Conservation (phyloP, 2,329 filamentous ascomycete genomes). For the Colletotrichum limetticola region DNA sequence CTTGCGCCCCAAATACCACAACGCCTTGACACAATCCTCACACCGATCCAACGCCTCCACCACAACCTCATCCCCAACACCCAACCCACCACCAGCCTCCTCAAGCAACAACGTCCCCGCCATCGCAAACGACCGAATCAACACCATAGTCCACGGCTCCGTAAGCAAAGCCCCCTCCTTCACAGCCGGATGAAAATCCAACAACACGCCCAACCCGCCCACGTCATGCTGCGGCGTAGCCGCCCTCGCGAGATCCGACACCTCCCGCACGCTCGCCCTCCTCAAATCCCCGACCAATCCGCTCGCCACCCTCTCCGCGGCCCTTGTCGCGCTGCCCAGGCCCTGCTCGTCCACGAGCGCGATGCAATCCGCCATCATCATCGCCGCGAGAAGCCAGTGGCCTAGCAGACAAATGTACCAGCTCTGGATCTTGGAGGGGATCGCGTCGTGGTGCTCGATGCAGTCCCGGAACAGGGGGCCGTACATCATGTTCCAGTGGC, state of each 20-base stretch:
- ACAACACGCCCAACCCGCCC: slow-evolving; percentile 32
- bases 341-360: slow-evolving; percentile 57
- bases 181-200: slow-evolving; percentile 63
- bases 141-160: slow-evolving; percentile 68
- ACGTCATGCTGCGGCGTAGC: slow-evolving; percentile 46
- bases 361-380: slow-evolving; percentile 65
- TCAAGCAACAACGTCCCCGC: slow-evolving; percentile 53
- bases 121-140: slow-evolving; percentile 63
- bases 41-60: slow-evolving; percentile 43
- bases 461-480: slow-evolving; percentile 63
- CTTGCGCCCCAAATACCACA: slow-evolving; percentile 66
- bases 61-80: no score
- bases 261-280: slow-evolving; percentile 53
- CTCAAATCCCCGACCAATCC: slow-evolving; percentile 53
- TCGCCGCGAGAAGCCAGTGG: slow-evolving; percentile 67
- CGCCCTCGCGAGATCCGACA: slow-evolving; percentile 60
- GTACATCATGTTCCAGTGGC: slow-evolving; percentile 65
- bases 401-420: slow-evolving; percentile 69
- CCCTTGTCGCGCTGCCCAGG: slow-evolving; percentile 41
- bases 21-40: slow-evolving; percentile 61
- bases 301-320: slow-evolving; percentile 40
- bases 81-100: slow-evolving; percentile 26
- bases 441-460: slow-evolving; percentile 57
- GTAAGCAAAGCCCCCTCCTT: slow-evolving; percentile 66
- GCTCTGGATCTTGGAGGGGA: slow-evolving; percentile 65